A percentile compares a stretch with the other conserved stretches of the same genome.
These are phyloP conservation scores for Ophiognomonia clavigignenti-juglandacearum DNA, from an alignment of 2,329 filamentous ascomycete genomes.

Conservation along the genomic window DNA sequence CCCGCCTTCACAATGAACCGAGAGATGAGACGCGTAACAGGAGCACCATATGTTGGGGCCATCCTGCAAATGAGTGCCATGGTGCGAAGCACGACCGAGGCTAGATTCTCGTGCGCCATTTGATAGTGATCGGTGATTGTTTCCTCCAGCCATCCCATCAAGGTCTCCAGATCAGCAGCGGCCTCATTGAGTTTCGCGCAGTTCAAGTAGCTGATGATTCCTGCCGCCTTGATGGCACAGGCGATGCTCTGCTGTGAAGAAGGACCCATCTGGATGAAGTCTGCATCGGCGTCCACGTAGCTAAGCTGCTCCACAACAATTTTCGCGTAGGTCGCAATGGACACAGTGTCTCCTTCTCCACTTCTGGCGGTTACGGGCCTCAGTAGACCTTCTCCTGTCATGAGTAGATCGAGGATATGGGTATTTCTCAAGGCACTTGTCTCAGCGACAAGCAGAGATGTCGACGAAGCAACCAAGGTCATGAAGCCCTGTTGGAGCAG, in stretches of 20 bases:
- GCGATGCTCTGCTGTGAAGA: slow-evolving; percentile 82
- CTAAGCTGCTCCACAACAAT: slow-evolving; percentile 80
- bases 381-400: slow-evolving; percentile 49
- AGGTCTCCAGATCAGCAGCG: slow-evolving; percentile 68
- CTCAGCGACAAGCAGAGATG: slow-evolving; percentile 66
- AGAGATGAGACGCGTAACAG: slow-evolving; percentile 73
- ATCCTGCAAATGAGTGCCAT: slow-evolving; percentile 78
- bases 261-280: slow-evolving; percentile 83
- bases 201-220: slow-evolving; percentile 78
- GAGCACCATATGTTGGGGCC: slow-evolving; percentile 67
- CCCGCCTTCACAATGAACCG: slow-evolving; percentile 84
- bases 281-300: slow-evolving; percentile 80
- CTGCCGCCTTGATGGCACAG: slow-evolving; percentile 77
- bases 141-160: slow-evolving; percentile 83
- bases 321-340: slow-evolving; percentile 60
- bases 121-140: slow-evolving; percentile 73
- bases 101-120: slow-evolving; percentile 75
- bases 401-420: slow-evolving; percentile 70
- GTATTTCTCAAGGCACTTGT: slow-evolving; percentile 52
- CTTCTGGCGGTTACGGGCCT: slow-evolving; percentile 35
- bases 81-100: slow-evolving; percentile 71
- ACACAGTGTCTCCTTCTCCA: slow-evolving; percentile 48
- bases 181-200: slow-evolving; percentile 80
- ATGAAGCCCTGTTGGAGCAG: slow-evolving; percentile 86
- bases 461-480: slow-evolving; percentile 73